These are phyloP conservation scores for Talaromyces sp. DNA, from an alignment of 2,329 filamentous ascomycete genomes.

Conservation along the genomic window DNA sequence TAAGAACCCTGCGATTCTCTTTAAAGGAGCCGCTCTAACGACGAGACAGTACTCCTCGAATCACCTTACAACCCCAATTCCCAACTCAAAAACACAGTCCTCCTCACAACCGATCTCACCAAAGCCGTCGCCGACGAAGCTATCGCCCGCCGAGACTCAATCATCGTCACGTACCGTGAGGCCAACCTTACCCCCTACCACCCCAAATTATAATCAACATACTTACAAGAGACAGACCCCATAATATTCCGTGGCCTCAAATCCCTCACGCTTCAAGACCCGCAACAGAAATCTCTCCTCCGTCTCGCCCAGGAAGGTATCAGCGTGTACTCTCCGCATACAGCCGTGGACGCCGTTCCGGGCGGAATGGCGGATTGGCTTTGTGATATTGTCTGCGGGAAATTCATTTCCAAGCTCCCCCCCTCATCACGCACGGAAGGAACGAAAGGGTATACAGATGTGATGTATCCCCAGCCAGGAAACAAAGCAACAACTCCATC, in stretches of 20 bases:
- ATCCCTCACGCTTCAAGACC: slow-evolving; percentile 74
- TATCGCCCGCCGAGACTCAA: slow-evolving; percentile 67
- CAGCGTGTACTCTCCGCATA: slow-evolving; percentile 94
- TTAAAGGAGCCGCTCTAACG: background rate
- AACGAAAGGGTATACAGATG: slow-evolving; percentile 35
- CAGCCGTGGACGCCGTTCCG: slow-evolving; percentile 81
- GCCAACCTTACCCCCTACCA: slow-evolving; percentile 11
- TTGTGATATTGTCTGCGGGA: slow-evolving; percentile 71
- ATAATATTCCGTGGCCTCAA: slow-evolving; percentile 95
- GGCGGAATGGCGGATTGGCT: slow-evolving; percentile 92
- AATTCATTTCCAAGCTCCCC: background rate
- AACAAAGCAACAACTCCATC: slow-evolving; percentile 29
- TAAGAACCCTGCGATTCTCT: slow-evolving; percentile 31
- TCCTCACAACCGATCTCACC: slow-evolving; percentile 89
- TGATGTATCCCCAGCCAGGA: slow-evolving; percentile 36
- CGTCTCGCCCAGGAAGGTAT: slow-evolving; percentile 80
- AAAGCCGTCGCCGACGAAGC: slow-evolving; percentile 86
- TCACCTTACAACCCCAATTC: slow-evolving; percentile 58
- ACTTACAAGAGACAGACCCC: slow-evolving; percentile 60
- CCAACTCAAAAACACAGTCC: slow-evolving; percentile 61
- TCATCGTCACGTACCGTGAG: slow-evolving; percentile 86
- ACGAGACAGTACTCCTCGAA: slow-evolving; percentile 60
- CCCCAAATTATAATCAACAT: background rate
- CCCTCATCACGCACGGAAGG: background rate
- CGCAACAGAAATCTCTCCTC: slow-evolving; percentile 82